A percentile compares a stretch with the other conserved stretches of the same genome.
Evolutionary conservation across 176 grass and related monocot species (phyloP).

Genomic region (Carex parvula): DNA sequence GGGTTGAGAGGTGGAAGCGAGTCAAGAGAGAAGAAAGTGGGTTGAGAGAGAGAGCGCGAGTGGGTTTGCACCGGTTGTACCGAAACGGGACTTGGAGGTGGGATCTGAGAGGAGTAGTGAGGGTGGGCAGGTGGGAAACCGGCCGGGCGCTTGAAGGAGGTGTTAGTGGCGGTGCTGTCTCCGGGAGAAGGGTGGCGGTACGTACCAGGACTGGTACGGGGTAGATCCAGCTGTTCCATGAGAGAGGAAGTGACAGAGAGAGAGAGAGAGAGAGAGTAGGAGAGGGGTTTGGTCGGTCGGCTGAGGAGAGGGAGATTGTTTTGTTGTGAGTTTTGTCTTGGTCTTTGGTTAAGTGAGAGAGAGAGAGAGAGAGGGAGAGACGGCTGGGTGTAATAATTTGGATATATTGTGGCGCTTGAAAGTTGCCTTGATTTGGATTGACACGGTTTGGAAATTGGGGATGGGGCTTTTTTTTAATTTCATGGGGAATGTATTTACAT

Average conservation of each 20-base stretch:
- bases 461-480: neutral
- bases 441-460: neutral
- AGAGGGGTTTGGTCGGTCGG: neutral
- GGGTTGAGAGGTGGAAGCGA: slow-evolving; percentile 47
- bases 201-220: neutral
- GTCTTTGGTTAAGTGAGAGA: neutral
- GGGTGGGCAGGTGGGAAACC: slow-evolving; percentile 34
- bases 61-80: slow-evolving; percentile 23
- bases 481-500: neutral
- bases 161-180: neutral
- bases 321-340: slow-evolving; percentile 1
- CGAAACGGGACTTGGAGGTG: slow-evolving; percentile 4
- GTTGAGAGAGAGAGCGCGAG: slow-evolving; percentile 72
- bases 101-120: slow-evolving; percentile 55
- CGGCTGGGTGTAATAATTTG: neutral
- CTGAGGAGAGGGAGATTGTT: slow-evolving; percentile 21
- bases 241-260: neutral
- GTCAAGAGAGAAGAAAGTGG: slow-evolving; percentile 70
- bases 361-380: slow-evolving; percentile 23
- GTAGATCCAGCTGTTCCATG: slow-evolving; percentile 26
- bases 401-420: slow-evolving; percentile 7
- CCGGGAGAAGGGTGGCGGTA: slow-evolving; percentile 3
- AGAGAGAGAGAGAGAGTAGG: neutral
- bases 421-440: neutral
- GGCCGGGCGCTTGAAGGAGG: slow-evolving; percentile 20